Base-by-base conservation (phyloP, 2,329 filamentous ascomycete species). In the Teratosphaeria viscida region DNA sequence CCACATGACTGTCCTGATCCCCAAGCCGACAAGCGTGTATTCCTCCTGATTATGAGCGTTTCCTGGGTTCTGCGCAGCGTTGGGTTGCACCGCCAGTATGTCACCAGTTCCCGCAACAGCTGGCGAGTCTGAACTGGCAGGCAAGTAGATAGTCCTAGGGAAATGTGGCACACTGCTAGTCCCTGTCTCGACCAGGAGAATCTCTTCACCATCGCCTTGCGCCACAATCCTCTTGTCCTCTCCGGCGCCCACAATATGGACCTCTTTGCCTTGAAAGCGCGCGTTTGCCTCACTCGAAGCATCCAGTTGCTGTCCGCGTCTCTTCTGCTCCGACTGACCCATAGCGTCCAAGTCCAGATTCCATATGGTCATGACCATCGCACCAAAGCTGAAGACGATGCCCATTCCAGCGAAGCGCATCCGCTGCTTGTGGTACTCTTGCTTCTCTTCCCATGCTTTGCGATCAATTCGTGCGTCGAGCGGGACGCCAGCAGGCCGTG, bases 21-120 rank as follows among this genome's bases (percentile, higher is more conserved):
- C 94, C 5, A 96, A 77, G 0, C 94, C 94, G 6, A 97, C 82
- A 0, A 97, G 81, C 26, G 90, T 92, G 73, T 96, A 97, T 68
- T 96, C 81, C 52, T 88, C 68, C 73, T 83, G 63, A 74, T 80
- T 61, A 29, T 69, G 68, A 5, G 67, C 62, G 16, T 72, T 70
- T 23, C 67, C 70, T 7, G 66, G 32, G 70, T 71, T 60, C 70
- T 63, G 26, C 66, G 66, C 56, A 68, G 67, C 52, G 53, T 75
- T 70, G 4, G 70, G 70, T 27, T 56, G 55, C 11, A n/a, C 55
- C n/a, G 55, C 16, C 8, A 29, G 26, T 29, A 32, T 54, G 53
- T 32, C 34, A 14, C 53, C 53, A 27, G 61, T 0, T 66, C 61
- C 12, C 32, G 63, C 60, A 16, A 61, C 53, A 35, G 59, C 63